phyloP scores from a whole-genome alignment of 2,329 filamentous ascomycete genomes.

The Byssothecium circinans region DNA sequence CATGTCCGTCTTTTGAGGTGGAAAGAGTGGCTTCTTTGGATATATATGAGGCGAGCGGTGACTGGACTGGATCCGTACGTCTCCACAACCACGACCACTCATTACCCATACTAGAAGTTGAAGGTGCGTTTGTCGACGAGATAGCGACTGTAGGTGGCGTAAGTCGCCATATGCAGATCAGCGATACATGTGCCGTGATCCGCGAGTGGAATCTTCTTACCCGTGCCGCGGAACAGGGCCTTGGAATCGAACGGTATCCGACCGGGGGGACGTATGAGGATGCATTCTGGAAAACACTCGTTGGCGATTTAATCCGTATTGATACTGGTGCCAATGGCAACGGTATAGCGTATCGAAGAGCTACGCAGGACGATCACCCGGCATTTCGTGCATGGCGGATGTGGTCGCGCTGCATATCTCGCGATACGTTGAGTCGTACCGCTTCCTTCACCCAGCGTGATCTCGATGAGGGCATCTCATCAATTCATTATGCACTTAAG shows the following conservation, averaged over 20 bases:
- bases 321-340: constrained; percentile 10
- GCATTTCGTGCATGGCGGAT: constrained; percentile 20
- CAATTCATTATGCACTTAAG: constrained; percentile 19
- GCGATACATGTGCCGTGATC: constrained; percentile 17
- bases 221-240: not conserved
- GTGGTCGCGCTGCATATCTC: constrained; percentile 25
- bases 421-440: constrained; percentile 17
- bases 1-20: constrained; percentile 17
- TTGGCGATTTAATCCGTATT: constrained; percentile 15
- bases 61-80: constrained; percentile 3
- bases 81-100: constrained; percentile 4
- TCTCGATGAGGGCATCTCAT: constrained; percentile 21
- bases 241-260: constrained; percentile 6
- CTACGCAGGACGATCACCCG: no score
- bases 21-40: constrained; percentile 16
- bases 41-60: constrained; percentile 17
- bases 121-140: constrained; percentile 12
- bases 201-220: constrained; percentile 16
- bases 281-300: constrained; percentile 20
- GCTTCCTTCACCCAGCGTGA: constrained; percentile 19
- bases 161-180: constrained; percentile 23
- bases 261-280: constrained; percentile 14
- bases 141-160: constrained; percentile 14
- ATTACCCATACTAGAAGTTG: constrained; percentile 10
- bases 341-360: no score